A percentile compares a stretch with the other conserved stretches of the same genome.
These are phyloP conservation scores for Nemania sp. DNA, from an alignment of 2,329 filamentous ascomycete species.

Conservation along the genomic window DNA sequence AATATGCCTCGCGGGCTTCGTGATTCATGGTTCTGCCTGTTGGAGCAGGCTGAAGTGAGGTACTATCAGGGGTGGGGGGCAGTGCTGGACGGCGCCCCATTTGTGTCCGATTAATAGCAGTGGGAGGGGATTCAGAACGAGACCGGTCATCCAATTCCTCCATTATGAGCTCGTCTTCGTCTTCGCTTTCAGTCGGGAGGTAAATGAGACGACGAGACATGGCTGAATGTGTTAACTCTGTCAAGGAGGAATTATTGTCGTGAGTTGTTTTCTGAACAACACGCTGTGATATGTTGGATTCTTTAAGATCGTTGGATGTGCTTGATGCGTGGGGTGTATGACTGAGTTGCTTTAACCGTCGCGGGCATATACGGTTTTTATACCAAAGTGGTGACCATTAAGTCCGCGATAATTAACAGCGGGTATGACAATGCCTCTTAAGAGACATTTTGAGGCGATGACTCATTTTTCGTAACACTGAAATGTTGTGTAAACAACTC, in stretches of 20 bases:
- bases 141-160: neutral
- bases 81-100: neutral
- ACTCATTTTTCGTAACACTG: neutral
- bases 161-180: too few relatives aligned
- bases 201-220: too few relatives aligned
- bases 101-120: neutral
- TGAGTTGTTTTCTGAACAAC: neutral
- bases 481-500: neutral
- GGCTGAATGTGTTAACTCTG: neutral
- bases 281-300: neutral
- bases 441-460: neutral
- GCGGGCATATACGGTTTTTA: neutral
- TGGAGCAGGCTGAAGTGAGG: too few relatives aligned
- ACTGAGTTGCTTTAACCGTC: neutral
- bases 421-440: neutral
- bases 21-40: too few relatives aligned
- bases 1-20: too few relatives aligned
- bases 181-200: too few relatives aligned
- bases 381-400: neutral
- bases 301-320: neutral
- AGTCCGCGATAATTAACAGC: too few relatives aligned
- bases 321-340: neutral
- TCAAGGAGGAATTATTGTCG: neutral
- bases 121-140: neutral
- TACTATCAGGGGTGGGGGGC: too few relatives aligned